Conservation (phyloP, 192 early-diverging fungal species). For the Glomus cerebriforme region DNA sequence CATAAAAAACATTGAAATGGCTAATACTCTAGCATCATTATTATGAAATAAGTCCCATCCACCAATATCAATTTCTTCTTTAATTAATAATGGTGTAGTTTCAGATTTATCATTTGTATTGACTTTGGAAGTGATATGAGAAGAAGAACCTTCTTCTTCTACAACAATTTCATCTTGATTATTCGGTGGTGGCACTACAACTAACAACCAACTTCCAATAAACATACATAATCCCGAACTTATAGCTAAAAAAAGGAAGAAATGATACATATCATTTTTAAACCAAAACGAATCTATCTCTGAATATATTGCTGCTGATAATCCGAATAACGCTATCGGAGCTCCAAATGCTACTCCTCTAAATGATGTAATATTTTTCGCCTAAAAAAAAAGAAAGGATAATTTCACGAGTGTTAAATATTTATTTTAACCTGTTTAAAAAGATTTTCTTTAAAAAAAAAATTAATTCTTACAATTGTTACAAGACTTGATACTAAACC, state of each 20-base stretch:
- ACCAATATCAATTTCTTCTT: slow-evolving; percentile 2
- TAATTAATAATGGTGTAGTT: neutral
- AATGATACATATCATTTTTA: slow-evolving; percentile 49
- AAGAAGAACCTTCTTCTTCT: neutral
- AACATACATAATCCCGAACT: slow-evolving; percentile 51
- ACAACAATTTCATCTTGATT: neutral
- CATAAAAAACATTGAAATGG: slow-evolving; percentile 34
- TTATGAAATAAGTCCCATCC: slow-evolving; percentile 38
- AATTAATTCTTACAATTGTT: neutral
- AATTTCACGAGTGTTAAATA: neutral
- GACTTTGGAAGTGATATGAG: neutral
- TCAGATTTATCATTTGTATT: neutral
- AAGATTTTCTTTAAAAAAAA: neutral
- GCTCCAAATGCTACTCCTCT: slow-evolving; percentile 62
- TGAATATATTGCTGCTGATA: slow-evolving; percentile 65
- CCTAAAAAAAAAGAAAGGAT: neutral
- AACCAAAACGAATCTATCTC: slow-evolving; percentile 57
- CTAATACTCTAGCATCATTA: slow-evolving; percentile 31
- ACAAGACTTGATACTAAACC: slow-evolving; percentile 2
- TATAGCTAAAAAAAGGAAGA: slow-evolving; percentile 54
- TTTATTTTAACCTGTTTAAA: too few species aligned
- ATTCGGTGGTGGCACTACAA: slow-evolving; percentile 5
- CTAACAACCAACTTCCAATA: slow-evolving; percentile 37
- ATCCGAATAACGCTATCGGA: slow-evolving; percentile 60
- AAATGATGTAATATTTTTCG: slow-evolving; percentile 34